Evolutionary conservation across 805 yeast species (phyloP), one percentile per base, ranked within the genome.

Genomic region (Zygosaccharomyces bailii): DNA sequence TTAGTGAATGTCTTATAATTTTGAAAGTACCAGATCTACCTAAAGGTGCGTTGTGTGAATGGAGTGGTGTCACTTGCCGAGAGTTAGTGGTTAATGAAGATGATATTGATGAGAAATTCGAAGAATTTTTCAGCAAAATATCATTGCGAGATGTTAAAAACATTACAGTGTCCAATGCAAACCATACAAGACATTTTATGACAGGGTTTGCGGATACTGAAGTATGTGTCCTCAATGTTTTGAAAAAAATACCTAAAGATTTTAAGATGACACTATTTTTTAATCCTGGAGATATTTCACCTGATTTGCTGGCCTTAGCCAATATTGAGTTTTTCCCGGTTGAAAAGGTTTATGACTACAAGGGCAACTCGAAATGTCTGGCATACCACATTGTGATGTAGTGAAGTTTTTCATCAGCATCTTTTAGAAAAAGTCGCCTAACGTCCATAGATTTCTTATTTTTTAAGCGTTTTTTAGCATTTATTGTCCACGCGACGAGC

Each of bases 51-150:
- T 59, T 61, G 16, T 75, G 84, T 25, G 96, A 87, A 66, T 85
- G 95, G 91, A 78, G 82, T 29, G 95, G 91, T 1, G 48, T 76
- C 3, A 63, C 79, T 4, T 78, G 71, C 48, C 72, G 74, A 44
- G 66, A 67, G 20, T 50, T 55, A 2, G 50, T 46, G 1, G 37
- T 56, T 2, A 53, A 70, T 54, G 68, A 71, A 41, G 75, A 69
- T 3, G 71, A 71, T 32, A 75, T 67, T 29, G 73, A 70, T 2
- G 73, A 66, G 5, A 66, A 63, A 9, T 66, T 18, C 11, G 43
- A 43, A 3, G 45, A 36, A 16, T 13, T 14, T 1, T 13, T 14
- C 1, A 13, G 20, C 13, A 14, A 35, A 27, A 13, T 45, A 19
- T 35, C 25, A 4, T 11, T 37, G 11, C 20, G n/a, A 5, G 16